Base-by-base conservation (phyloP, 2,329 filamentous ascomycete genomes). In the Exophiala spinifera region DNA sequence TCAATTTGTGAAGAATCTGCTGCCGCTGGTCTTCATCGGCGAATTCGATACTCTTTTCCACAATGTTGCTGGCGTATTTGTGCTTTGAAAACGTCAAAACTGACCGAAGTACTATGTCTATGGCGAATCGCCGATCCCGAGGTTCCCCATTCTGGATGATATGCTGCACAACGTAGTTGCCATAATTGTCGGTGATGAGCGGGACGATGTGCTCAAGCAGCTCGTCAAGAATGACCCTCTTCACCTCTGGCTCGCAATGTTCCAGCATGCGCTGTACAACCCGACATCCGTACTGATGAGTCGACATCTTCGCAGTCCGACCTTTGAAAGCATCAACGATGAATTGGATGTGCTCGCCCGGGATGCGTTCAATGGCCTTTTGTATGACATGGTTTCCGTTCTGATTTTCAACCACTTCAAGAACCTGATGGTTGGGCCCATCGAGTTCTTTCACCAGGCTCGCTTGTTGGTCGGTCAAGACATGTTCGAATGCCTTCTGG, bases 301-400 rank as follows among this genome's bases (percentile, higher is more conserved):
- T 81, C 1, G 91, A 86, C 31, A 96, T 80, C 44, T 79, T 75
- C 42, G 83, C 83, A 17, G 96, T 86, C 56, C 91, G 84, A 7
- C 85, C 86, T 47, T 80, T 82, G 73, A 96, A 87, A 1, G 87
- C 84, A 47, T 88, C 80, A 73, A 95, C 87, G 69, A 97, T 87
- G 72, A 95, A 95, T 59, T 85, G 85, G 43, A 96, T 87, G 65
- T 92, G 84, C 60, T 89, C 79, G 1, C 84, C 81, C 0, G 89
- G 88, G 54, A 92, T 82, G 63, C 86, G 78, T 65, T 94, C 87
- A 56, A 99, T 91, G 8, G 92, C 87, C 71, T 95, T 96, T 66
- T 97, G 94, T 15, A 99, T 85, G 23, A 99, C 94, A 62, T 99
- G 94, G 70, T 99, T 99, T 51, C 92, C 94, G 63, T 96, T 94